Base-by-base conservation (phyloP, 768 basidiomycete species). In the Rhodotorula kratochvilovae region DNA sequence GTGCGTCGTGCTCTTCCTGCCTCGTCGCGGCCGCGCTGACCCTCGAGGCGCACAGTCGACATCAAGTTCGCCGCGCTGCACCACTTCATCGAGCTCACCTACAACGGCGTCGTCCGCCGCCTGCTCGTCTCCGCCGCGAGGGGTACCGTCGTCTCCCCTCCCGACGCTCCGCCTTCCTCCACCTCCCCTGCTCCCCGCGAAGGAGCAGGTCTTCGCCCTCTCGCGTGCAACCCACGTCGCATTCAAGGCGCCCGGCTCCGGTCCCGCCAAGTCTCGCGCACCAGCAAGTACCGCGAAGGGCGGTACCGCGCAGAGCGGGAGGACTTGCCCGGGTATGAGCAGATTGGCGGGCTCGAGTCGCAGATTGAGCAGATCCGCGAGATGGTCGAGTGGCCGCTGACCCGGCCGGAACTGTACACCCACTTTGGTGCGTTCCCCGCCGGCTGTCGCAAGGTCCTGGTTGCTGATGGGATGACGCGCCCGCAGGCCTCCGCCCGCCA, bases 401-500 rank as follows among this genome's bases (percentile, higher is more conserved):
- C 85, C 19, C 86, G 86, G n/a, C 92, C 92, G 7, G 87, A 90
- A 60, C 82, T 93, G 12, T 94, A 90, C 80, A 83, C 82, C 13
- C 86, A 88, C 76, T 91, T 93, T 76, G 88, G 89, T 86, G 46
- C 58, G 84, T 76, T 10, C n/a, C 27, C 23, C 17, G 19, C 33
- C 16, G 33, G 13, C 31, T 33, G 1, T 23, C 45, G 45, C 45
- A 23, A 15, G 21, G 8, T 15, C 31, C 33, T 35, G 19, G n/a
- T n/a, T 73, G 84, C 61, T 64, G 55, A 64, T 61, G 67, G 23
- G 6, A 4, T 63, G 33, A 43, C 35, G 35, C 50, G 59, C 21
- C 33, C n/a, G 8, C 73, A 86, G 92, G 90, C 46, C 84, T 99
- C n/a, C 93, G 90, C 77, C 94, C 95, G 25, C 94, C 95, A n/a